Conservation (phyloP, 1,139 yeast species). For the Zhuliangozyma parablackwelliae region DNA sequence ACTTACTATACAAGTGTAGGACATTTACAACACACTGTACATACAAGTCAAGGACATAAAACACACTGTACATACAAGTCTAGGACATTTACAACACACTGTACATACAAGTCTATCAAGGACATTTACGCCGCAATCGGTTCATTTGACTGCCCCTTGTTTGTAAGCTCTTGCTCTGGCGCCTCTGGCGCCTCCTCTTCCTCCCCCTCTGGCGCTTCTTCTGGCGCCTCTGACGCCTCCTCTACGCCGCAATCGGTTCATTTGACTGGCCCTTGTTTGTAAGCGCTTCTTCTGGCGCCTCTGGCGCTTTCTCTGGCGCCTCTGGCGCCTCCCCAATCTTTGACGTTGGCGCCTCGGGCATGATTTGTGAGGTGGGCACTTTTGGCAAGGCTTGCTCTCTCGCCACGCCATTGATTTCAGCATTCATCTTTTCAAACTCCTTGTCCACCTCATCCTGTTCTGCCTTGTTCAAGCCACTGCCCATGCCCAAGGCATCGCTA, state of each 20-base stretch:
- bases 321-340: slow-evolving; percentile 1
- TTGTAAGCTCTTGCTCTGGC: no score
- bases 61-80: background rate
- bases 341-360: slow-evolving; percentile 16
- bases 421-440: slow-evolving; percentile 51
- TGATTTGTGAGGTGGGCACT: slow-evolving; percentile 13
- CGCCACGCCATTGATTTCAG: slow-evolving; percentile 28
- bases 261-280: no score
- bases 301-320: no score
- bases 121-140: no score
- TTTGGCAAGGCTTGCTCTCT: slow-evolving; percentile 14
- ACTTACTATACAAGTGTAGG: slow-evolving; percentile 1
- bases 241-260: no score
- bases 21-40: background rate
- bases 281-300: no score
- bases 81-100: background rate
- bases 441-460: slow-evolving; percentile 67
- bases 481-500: slow-evolving; percentile 43
- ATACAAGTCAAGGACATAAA: background rate
- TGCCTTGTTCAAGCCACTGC: slow-evolving; percentile 40
- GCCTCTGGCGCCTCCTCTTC: no score
- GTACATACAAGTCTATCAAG: background rate
- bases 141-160: no score
- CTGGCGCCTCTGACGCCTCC: no score
- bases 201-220: no score